Evolutionary conservation across 2,329 filamentous ascomycete species (phyloP), one percentile per base, ranked within the genome.

Genomic region (Elsinoe batatas): DNA sequence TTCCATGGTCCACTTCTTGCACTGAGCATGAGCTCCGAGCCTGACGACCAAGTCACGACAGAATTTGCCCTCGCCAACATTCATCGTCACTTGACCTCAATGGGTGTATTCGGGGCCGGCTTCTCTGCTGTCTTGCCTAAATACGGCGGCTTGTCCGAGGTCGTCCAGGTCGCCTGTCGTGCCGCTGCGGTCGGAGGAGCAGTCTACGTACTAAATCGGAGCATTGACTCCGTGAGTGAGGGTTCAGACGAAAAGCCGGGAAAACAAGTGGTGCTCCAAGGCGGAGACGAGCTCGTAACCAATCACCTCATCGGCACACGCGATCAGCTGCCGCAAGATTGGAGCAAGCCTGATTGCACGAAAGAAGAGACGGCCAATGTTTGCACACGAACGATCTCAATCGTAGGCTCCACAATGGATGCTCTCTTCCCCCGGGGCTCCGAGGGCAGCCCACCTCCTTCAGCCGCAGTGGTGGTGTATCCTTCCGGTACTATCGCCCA

Each of bases 41-140:
- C 71, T 10, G 67, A 76, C 50, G 75, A 77, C 5, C 61, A 74
- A 12, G 83, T 79, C 1, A 74, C 81, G 1, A 81, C 82, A 1
- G 83, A 84, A 53, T 82, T 82, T 64, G 89, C 89, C 0, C 71
- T 97, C 20, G 78, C 81, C 1, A 78, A 82, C 22, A 87, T 97
- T 56, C 79, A 85, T 61, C 82, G 84, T 43, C 91, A 98, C 69
- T 74, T 97, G 51, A 80, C 81, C 12, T 96, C 91, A 0, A 91
- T 94, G 70, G 91, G 91, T 6, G 74, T 88, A 3, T 91, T 96
- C 63, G 91, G 91, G 0, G 80, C 87, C 47, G 90, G 91, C 8
- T 97, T 97, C 67, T 88, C 88, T 53, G 88, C 89, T 46, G 82
- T 98, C 11, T 81, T 95, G 61, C 85, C 91, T 18, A 96, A 95